These are phyloP conservation scores for Suillus ampliporus DNA, from an alignment of 768 basidiomycete genomes.

Conservation along the genomic window DNA sequence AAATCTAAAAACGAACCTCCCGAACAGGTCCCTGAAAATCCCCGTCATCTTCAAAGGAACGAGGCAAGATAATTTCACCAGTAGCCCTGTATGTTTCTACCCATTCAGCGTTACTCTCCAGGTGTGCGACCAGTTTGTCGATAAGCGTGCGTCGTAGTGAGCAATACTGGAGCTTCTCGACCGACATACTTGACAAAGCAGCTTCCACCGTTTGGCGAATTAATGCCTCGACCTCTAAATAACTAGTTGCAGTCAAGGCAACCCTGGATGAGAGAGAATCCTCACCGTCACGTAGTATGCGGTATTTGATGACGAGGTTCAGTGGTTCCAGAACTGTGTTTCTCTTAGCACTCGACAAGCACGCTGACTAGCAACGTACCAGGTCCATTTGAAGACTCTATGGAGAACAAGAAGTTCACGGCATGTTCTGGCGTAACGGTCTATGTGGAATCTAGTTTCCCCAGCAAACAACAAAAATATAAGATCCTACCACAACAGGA, in stretches of 20 bases:
- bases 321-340: conserved; percentile 64
- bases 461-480: conserved; percentile 7
- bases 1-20: conserved; percentile 35
- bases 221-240: conserved; percentile 69
- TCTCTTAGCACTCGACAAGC: conserved; percentile 17
- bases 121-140: conserved; percentile 56
- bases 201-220: conserved; percentile 56
- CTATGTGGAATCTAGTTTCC: conserved; percentile 44
- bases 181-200: conserved; percentile 43
- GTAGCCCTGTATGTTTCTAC: conserved; percentile 72
- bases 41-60: conserved; percentile 34
- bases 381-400: conserved; percentile 68
- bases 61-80: conserved; percentile 69
- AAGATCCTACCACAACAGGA: conserved; percentile 48
- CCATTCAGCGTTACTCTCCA: conserved; percentile 71
- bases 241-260: conserved; percentile 14
- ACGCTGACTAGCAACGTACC: conserved; percentile 43
- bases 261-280: not conserved
- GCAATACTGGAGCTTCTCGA: conserved; percentile 40
- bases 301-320: conserved; percentile 71
- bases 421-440: conserved; percentile 77
- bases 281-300: conserved; percentile 82
- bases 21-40: conserved; percentile 29
- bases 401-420: conserved; percentile 79
- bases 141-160: conserved; percentile 42